phyloP scores from a whole-genome alignment of 2,329 filamentous ascomycete genomes.

The Verticillium albo-atrum region DNA sequence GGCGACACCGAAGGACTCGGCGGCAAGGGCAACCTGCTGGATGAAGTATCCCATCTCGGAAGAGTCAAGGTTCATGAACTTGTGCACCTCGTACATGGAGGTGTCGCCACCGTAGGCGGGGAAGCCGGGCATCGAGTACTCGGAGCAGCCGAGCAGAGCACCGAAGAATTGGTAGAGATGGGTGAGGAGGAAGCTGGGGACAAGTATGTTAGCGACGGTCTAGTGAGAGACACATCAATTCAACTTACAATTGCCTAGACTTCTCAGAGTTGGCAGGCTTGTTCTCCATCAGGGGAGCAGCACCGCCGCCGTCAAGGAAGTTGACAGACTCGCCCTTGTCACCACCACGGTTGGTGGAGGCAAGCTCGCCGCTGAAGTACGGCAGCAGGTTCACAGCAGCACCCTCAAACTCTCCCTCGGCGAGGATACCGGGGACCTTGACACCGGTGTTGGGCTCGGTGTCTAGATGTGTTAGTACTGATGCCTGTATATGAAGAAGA shows the following conservation, averaged over 20 bases:
- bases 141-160: slow-evolving; percentile 49
- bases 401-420: slow-evolving; percentile 42
- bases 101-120: slow-evolving; percentile 40
- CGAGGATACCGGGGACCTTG: slow-evolving; percentile 53
- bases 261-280: slow-evolving; percentile 44
- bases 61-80: slow-evolving; percentile 53
- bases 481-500: not conserved
- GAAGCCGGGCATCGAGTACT: slow-evolving; percentile 44
- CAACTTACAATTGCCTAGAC: slow-evolving; percentile 51
- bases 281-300: slow-evolving; percentile 49
- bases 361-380: slow-evolving; percentile 54
- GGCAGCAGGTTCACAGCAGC: slow-evolving; percentile 51
- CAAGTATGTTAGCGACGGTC: not conserved
- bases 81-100: slow-evolving; percentile 50
- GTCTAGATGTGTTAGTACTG: slow-evolving; percentile 25
- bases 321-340: slow-evolving; percentile 44
- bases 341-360: slow-evolving; percentile 47
- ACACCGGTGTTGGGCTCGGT: slow-evolving; percentile 48
- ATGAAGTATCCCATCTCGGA: slow-evolving; percentile 56
- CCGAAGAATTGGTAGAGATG: slow-evolving; percentile 62
- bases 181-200: slow-evolving; percentile 47
- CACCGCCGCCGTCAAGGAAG: slow-evolving; percentile 58
- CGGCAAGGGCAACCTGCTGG: slow-evolving; percentile 50
- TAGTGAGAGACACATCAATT: not conserved
- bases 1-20: slow-evolving; percentile 55